Evolutionary conservation across 306 rosid species (phyloP), one percentile per base, ranked within the genome.

Genomic region (Quercus suber): DNA sequence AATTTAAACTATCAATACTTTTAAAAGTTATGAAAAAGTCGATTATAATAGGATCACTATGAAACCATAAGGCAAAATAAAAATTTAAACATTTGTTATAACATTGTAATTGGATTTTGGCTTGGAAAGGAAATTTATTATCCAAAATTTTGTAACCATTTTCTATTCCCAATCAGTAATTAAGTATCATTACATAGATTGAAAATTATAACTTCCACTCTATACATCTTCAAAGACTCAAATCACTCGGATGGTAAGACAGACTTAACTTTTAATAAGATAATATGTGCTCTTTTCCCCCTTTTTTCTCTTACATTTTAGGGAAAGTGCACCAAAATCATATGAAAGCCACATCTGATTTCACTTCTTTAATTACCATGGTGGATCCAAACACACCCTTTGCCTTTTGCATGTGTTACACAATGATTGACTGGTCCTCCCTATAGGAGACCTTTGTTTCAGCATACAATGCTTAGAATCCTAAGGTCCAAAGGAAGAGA

Each of bases 341-440:
- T 21, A 20, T 59, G 31, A 23, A 59, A 59, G 1, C 65, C 5
- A 59, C 5, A 23, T 12, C 53, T 12, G 14, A 12, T 49, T 49
- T 12, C 53, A 49, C 12, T 49, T 49, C 53, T 49, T 49, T 49
- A 17, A 49, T 49, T 49, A 49, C 53, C 11, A 41, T 6, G 41
- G 18, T 59, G 18, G 37, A 30, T 28, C 31, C 37, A 64, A 64
- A 63, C 67, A 28, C 37, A 23, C 58, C 52, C 71, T 73, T 59
- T 23, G 57, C 52, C 72, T 73, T 59, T 23, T 71, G 69, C 79
- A 78, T 75, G 77, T 83, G 80, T 78, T 71, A 31, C 33, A 70
- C 77, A 76, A 82, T 79, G 78, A 83, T 81, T 84, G 68, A 31
- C 77, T 77, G 88, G 81, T 84, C 76, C 77, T 72, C 60, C 64